Evolutionary conservation across 1,284 basidiomycete genomes (phyloP).

Genomic region (Ustilago tritici): DNA sequence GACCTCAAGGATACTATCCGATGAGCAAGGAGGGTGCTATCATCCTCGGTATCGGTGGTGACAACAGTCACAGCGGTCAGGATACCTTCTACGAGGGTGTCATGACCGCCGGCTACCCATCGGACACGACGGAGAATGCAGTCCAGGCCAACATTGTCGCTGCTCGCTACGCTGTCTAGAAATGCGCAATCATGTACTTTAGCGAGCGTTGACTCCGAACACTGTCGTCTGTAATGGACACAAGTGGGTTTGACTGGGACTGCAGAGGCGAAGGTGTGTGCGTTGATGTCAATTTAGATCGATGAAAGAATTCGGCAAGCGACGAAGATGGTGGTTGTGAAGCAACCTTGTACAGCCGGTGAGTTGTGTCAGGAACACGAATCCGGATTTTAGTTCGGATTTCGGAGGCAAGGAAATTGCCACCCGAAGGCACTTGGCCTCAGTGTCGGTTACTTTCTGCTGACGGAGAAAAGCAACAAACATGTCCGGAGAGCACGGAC

Average conservation of each 20-base stretch:
- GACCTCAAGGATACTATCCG: conserved; percentile 31
- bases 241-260: background rate
- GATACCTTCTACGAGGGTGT: conserved; percentile 41
- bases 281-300: background rate
- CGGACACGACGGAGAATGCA: conserved; percentile 21
- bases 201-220: background rate
- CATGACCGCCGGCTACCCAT: conserved; percentile 29
- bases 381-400: conserved; percentile 6
- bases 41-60: conserved; percentile 40
- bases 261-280: background rate
- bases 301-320: background rate
- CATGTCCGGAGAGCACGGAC: conserved; percentile 6
- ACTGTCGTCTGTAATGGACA: background rate
- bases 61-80: conserved; percentile 32
- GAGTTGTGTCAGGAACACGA: background rate
- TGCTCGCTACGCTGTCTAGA: conserved; percentile 29
- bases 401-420: background rate
- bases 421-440: background rate
- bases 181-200: background rate
- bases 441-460: background rate
- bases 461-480: conserved; percentile 7
- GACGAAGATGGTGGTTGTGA: background rate
- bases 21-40: conserved; percentile 42
- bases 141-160: conserved; percentile 37
- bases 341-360: background rate